Percentiles rank a stretch among this genome's conserved stretches.
These are phyloP conservation scores for Populus davidiana DNA, from an alignment of 345 rosid species.

Conservation along the genomic window DNA sequence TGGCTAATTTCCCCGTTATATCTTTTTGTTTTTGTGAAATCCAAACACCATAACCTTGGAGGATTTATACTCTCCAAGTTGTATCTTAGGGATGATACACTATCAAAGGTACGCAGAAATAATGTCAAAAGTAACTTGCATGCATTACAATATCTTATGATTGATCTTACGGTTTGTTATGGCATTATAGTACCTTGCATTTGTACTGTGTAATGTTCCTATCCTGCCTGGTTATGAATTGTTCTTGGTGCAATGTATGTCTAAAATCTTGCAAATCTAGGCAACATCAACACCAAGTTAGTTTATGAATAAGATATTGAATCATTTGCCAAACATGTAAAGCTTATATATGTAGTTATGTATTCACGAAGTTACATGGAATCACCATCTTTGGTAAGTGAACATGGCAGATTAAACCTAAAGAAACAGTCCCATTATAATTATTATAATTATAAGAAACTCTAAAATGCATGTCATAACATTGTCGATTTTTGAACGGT, in stretches of 20 bases:
- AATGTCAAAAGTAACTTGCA: slow-evolving; percentile 12
- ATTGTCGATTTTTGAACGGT: too few species aligned
- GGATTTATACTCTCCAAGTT: slow-evolving; percentile 7
- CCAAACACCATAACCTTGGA: slow-evolving; percentile 9
- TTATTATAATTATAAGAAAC: too few species aligned
- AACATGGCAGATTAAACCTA: background rate
- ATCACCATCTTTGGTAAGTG: background rate
- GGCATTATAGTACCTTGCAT: background rate
- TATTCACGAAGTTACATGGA: too few species aligned
- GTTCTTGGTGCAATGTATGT: too few species aligned
- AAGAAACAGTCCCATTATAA: background rate
- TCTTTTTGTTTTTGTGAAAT: slow-evolving; percentile 6
- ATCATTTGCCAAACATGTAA: background rate
- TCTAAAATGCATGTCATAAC: too few species aligned
- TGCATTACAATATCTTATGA: background rate
- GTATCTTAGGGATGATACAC: background rate
- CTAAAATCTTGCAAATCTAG: background rate
- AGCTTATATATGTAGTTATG: background rate
- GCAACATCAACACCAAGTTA: background rate
- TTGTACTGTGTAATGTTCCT: background rate
- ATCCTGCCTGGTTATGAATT: too few species aligned
- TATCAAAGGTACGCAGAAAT: slow-evolving; percentile 7
- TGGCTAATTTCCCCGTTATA: background rate
- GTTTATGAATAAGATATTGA: background rate
- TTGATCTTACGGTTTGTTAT: background rate